Base-by-base conservation (phyloP, 768 basidiomycete genomes). In the Dioszegia aurantiaca region DNA sequence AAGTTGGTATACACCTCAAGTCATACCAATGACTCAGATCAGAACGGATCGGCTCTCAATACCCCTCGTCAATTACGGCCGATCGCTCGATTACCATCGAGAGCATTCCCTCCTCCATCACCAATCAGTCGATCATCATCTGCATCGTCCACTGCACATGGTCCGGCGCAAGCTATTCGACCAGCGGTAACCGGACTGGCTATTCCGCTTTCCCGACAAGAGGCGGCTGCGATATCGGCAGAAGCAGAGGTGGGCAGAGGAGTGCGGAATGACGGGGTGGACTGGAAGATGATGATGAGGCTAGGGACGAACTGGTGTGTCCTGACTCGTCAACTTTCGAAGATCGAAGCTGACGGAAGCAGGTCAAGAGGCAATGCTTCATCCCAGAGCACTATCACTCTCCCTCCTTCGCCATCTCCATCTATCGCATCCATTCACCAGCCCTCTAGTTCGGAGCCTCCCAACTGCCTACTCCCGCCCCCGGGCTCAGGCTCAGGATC, bases 261-360 rank as follows among this genome's bases (percentile, higher is more conserved):
- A 4, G 60, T 73, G 11, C 48, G 72, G 41, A 70, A 73, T 45
- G 73, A 74, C 46, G 70, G 68, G 0, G 63, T 75, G 5, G 75
- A 77, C 52, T 77, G 75, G 75, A 77, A 77, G 57, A 58, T 67
- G 56, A 65, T 77, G 64, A 52, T 73, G 51, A 54, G 68, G 17
- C 61, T 77, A 21, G 72, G 67, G 16, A 66, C 72, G 6, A 77
- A 77, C 57, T 77, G 75, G 75, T 71, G 36, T 3, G 68, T 53
- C 28, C 6, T 19, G 23, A 33, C 27, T 16, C 14, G 39, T 17
- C 36, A 39, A 17, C 14, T 16, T 36, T 16, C 30, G 4, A 21
- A 55, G 9, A 23, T 46, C 45, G 24, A 28, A 33, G 37, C 55
- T 60, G 55, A 63, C 40, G 23, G 6, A 4, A 1, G 21, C 45